phyloP scores from a whole-genome alignment of 2,329 filamentous ascomycete genomes.

The Colletotrichum tropicicola region DNA sequence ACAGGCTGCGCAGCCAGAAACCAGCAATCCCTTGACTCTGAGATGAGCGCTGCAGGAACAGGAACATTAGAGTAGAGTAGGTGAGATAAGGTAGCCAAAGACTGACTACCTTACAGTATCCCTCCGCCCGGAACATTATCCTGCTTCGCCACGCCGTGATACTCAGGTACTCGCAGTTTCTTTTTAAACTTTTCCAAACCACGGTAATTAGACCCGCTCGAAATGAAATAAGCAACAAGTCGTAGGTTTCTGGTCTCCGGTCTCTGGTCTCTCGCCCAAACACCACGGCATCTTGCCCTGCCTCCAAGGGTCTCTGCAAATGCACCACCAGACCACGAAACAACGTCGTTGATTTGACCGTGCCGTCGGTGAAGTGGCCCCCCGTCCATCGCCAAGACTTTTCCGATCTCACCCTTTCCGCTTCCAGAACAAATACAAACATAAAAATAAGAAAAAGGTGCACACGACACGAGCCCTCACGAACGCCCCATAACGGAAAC shows the following conservation, averaged over 20 bases:
- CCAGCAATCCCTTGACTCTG: neutral
- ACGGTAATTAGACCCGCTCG: neutral
- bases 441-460: too few species aligned
- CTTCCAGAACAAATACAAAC: slow-evolving; percentile 18
- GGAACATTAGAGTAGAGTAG: neutral
- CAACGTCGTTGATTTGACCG: neutral
- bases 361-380: neutral
- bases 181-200: too few species aligned
- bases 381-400: slow-evolving; percentile 6
- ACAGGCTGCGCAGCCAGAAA: neutral
- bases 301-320: too few species aligned
- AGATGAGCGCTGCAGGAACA: neutral
- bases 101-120: neutral
- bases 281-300: too few species aligned
- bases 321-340: neutral
- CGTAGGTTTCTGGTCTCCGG: too few species aligned
- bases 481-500: neutral
- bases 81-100: too few species aligned
- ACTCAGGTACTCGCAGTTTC: neutral
- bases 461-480: neutral
- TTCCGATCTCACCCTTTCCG: neutral
- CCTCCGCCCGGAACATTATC: neutral
- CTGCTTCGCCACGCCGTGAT: neutral
- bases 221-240: neutral
- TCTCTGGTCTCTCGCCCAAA: too few species aligned